Conservation (phyloP, 2,329 filamentous ascomycete species). For the Claviceps monticola region DNA sequence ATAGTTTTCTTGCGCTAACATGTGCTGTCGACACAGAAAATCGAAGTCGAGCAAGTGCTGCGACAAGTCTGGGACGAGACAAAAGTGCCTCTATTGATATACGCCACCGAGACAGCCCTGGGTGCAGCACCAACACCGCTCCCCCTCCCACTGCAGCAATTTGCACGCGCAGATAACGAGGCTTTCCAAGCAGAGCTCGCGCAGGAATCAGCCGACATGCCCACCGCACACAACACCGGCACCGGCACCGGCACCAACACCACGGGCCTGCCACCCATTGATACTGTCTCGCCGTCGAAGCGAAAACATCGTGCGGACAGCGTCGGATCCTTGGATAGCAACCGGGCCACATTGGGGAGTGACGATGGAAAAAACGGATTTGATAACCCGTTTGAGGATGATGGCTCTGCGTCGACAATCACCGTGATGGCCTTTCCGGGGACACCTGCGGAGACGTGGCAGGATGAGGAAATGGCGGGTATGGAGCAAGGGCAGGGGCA, state of each 20-base stretch:
- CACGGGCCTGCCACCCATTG: conserved; percentile 11
- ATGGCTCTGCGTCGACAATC: conserved; percentile 9
- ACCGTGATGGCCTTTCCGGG: not conserved
- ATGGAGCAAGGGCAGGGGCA: no score
- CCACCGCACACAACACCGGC: conserved; percentile 8
- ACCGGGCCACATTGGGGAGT: conserved; percentile 29
- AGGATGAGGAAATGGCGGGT: no score
- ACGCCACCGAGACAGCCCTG: conserved; percentile 38
- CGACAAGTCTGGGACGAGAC: conserved; percentile 33
- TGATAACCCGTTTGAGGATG: conserved; percentile 18
- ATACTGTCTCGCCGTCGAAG: conserved; percentile 31
- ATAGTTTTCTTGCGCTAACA: not conserved
- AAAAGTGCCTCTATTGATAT: conserved; percentile 34
- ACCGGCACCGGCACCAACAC: not conserved
- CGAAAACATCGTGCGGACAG: conserved; percentile 32
- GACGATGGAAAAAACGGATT: conserved; percentile 19
- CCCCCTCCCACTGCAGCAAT: conserved; percentile 27
- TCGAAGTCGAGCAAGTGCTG: conserved; percentile 30
- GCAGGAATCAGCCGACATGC: conserved; percentile 18
- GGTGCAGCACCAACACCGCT: conserved; percentile 20
- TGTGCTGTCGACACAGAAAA: conserved; percentile 29
- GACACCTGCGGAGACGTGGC: conserved; percentile 3
- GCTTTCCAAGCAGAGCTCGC: conserved; percentile 36
- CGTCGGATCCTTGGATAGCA: conserved; percentile 32
- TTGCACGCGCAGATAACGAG: conserved; percentile 37